Conservation (phyloP, 345 rosid genomes). For the Mangifera indica region DNA sequence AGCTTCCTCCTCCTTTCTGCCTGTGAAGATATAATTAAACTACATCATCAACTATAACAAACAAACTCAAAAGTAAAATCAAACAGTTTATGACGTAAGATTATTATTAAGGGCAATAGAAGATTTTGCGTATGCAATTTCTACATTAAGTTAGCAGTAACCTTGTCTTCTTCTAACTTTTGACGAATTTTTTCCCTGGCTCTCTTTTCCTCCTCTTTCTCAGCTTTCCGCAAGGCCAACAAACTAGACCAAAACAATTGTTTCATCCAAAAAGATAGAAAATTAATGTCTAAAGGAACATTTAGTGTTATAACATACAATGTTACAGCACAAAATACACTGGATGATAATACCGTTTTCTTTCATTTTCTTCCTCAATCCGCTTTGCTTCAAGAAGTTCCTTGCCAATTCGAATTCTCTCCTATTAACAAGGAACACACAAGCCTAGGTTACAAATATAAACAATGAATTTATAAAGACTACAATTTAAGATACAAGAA, state of each 20-base stretch:
- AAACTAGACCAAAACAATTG: slow-evolving; percentile 43
- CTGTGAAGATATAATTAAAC: slow-evolving; percentile 37
- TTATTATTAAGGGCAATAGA: too few relatives aligned
- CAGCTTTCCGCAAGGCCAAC: slow-evolving; percentile 87
- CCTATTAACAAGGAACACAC: slow-evolving; percentile 39
- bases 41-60: slow-evolving; percentile 3
- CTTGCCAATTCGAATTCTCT: slow-evolving; percentile 93
- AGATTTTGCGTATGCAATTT: not conserved
- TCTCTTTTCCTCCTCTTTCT: slow-evolving; percentile 92
- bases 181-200: slow-evolving; percentile 97
- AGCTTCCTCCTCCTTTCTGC: slow-evolving; percentile 94
- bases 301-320: not conserved
- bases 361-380: slow-evolving; percentile 89
- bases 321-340: slow-evolving; percentile 1
- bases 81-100: slow-evolving; percentile 3
- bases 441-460: not conserved
- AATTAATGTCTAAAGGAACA: not conserved
- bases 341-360: slow-evolving; percentile 65
- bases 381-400: slow-evolving; percentile 94
- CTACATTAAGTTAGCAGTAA: slow-evolving; percentile 21
- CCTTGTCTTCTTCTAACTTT: slow-evolving; percentile 98
- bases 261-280: slow-evolving; percentile 13
- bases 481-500: not conserved
- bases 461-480: slow-evolving; percentile 3
- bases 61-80: slow-evolving; percentile 11